Percentiles rank a stretch among this genome's conserved stretches.
phyloP scores from a whole-genome alignment of 306 rosid species.

The Casuarina glauca region DNA sequence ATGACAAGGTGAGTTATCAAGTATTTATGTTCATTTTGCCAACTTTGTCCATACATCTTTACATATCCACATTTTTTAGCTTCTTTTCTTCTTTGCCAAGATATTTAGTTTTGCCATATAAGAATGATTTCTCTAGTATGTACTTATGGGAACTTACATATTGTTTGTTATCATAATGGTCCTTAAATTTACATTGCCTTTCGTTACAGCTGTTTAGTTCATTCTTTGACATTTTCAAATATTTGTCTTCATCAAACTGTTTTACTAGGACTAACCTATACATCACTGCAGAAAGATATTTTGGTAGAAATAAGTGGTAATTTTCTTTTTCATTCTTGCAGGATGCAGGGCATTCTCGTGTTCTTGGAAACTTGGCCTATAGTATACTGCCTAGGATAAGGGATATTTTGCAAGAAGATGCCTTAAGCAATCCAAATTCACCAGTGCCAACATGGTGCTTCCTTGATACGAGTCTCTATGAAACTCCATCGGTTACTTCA shows the following conservation, averaged over 20 bases:
- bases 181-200: neutral
- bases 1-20: constrained; percentile 71
- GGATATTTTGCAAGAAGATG: constrained; percentile 78
- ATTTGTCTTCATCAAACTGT: too few species aligned
- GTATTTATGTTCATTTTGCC: neutral
- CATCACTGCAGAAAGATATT: neutral
- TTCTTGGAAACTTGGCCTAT: constrained; percentile 77
- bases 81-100: neutral
- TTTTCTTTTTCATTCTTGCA: constrained; percentile 30
- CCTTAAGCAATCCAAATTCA: constrained; percentile 58
- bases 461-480: constrained; percentile 38
- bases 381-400: constrained; percentile 74
- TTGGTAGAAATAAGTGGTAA: constrained; percentile 16
- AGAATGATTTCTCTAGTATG: neutral
- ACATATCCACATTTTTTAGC: neutral
- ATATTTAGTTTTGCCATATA: neutral
- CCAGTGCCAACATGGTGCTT: constrained; percentile 34
- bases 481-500: constrained; percentile 38
- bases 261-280: neutral
- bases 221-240: neutral
- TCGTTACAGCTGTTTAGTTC: neutral
- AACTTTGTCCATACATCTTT: neutral
- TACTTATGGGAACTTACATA: neutral
- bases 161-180: neutral
- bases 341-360: constrained; percentile 95